Conservation (phyloP, 192 early-diverging fungal genomes). For the Mycoemilia scoparia region DNA sequence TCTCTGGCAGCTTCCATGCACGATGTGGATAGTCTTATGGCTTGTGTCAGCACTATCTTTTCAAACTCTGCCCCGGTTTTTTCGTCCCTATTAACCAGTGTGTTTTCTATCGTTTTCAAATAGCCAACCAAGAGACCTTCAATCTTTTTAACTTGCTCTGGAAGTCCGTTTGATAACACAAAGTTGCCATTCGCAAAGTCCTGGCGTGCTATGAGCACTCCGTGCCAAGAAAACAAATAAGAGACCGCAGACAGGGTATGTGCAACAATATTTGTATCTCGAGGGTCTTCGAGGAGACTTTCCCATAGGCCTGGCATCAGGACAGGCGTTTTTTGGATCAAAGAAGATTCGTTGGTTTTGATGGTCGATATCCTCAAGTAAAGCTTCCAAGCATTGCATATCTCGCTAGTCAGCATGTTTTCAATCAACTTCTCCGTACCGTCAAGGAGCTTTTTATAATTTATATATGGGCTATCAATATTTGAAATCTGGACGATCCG, state of each 20-base stretch:
- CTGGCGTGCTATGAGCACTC: constrained; percentile 8
- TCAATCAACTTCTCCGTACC: constrained; percentile 17
- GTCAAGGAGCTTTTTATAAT: constrained; percentile 13
- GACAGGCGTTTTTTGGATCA: constrained; percentile 2
- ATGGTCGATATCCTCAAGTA: constrained; percentile 4
- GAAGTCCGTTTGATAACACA: constrained; percentile 4
- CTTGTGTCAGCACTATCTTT: too few species aligned
- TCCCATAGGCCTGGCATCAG: constrained; percentile 10
- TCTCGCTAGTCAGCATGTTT: constrained; percentile 13
- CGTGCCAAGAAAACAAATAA: constrained; percentile 19
- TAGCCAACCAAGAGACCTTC: too few species aligned
- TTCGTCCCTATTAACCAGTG: constrained; percentile 6
- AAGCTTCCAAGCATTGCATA: constrained; percentile 5
- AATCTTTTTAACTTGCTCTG: constrained; percentile 4
- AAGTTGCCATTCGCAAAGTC: constrained; percentile 5
- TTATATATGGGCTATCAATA: constrained; percentile 7
- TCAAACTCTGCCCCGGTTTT: constrained; percentile 11
- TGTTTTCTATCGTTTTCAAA: constrained; percentile 7
- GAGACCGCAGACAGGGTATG: constrained; percentile 12
- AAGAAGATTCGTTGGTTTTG: neutral
- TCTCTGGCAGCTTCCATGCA: too few species aligned
- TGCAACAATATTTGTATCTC: constrained; percentile 15
- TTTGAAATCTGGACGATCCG: constrained; percentile 13
- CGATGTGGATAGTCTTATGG: too few species aligned
- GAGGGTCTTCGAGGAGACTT: constrained; percentile 10